Base-by-base conservation (phyloP, 148 eudicot genomes). In the Rhododendron vialii region DNA sequence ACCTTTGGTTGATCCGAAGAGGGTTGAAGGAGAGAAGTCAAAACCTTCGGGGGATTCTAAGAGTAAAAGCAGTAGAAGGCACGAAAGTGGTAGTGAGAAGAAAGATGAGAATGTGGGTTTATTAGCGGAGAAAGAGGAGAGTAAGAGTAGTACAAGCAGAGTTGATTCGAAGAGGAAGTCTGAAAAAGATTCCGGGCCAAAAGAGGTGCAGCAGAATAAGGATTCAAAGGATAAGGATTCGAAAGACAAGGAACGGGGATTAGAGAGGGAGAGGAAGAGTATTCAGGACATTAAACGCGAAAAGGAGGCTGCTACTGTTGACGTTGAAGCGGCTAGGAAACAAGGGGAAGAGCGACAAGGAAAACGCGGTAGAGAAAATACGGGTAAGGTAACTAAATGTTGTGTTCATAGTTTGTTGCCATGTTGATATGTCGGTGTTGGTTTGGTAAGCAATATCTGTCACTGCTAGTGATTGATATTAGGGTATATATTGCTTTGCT, bases 351-450 rank as follows among this genome's bases (percentile, higher is more conserved):
- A 95, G 71, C 90, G 89, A 84, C 90, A 84, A 33, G 91, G 88
- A 20, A 97, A 93, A 87, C 89, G 88, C 47, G 83, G 86, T 77
- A 89, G 84, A 88, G 92, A 92, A 89, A 94, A 88, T 91, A 79
- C 91, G 91, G 99, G 98, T 97, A 95, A 92, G 94, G 91, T 90
- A 90, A 87, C 91, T 85, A 78, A 75, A 84, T 88, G 84, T 78
- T 80, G 87, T 87, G 76, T 50, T 78, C 38, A 43, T 33, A 15
- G 20, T 38, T 35, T 75, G 79, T 61, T 65, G 36, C 41, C 73
- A 22, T 83, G 76, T 28, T 28, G 5, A 59, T 57, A 65, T 43
- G 59, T 14, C 48, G 22, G 13, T 82, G 50, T 38, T 82, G 50
- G 84, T 82, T 22, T 82, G 36, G 11, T 63, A 63, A 20, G 26